Evolutionary conservation across 2,329 filamentous ascomycete species (phyloP).

Genomic region (Exophiala bonariae): DNA sequence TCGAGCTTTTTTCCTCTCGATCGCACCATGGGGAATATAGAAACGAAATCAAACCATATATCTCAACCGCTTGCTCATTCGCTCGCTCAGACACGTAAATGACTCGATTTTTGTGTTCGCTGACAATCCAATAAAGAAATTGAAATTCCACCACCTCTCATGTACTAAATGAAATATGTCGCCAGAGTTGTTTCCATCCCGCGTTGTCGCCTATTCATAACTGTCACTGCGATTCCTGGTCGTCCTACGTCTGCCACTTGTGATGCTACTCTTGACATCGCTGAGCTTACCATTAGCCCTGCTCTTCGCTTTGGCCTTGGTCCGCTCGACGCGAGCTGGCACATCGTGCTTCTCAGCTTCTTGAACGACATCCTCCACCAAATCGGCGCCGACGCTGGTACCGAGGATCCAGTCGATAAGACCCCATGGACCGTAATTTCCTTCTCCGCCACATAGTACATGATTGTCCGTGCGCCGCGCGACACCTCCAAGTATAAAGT

Average conservation of each 20-base stretch:
- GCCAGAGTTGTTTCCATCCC: too few relatives aligned
- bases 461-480: constrained; percentile 59
- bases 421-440: constrained; percentile 48
- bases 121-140: too few relatives aligned
- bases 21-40: too few relatives aligned
- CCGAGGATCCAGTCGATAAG: constrained; percentile 46
- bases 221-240: constrained; percentile 14
- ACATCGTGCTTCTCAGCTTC: constrained; percentile 38
- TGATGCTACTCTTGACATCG: not conserved
- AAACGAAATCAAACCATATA: too few relatives aligned
- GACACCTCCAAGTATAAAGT: constrained; percentile 59
- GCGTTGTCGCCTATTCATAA: too few relatives aligned
- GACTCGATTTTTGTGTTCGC: too few relatives aligned
- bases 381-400: constrained; percentile 42
- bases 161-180: too few relatives aligned
- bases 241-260: too few relatives aligned
- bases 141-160: too few relatives aligned
- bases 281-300: constrained; percentile 16
- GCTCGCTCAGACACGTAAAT: too few relatives aligned
- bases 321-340: constrained; percentile 32
- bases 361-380: constrained; percentile 51
- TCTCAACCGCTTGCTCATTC: too few relatives aligned
- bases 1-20: too few relatives aligned
- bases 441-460: constrained; percentile 47
- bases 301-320: constrained; percentile 30